Conservation (phyloP, 1,284 basidiomycete genomes). For the Boletus mariae region DNA sequence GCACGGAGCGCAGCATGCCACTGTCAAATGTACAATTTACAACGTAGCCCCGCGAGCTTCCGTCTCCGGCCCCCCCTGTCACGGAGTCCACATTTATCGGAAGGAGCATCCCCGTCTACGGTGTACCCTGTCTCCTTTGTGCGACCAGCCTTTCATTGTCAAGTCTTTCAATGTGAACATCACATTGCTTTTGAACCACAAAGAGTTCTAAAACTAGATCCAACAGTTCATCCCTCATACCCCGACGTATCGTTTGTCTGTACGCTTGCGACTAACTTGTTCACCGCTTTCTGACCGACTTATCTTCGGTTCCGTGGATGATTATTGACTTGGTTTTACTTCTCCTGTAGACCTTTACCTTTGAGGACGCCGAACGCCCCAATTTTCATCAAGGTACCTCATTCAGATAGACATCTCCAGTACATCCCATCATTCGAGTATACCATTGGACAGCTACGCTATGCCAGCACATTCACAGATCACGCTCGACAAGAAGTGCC, state of each 20-base stretch:
- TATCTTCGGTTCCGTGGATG: not conserved
- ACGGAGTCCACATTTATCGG: slow-evolving; percentile 21
- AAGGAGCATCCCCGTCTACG: not conserved
- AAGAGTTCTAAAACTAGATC: slow-evolving; percentile 12
- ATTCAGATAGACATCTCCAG: not conserved
- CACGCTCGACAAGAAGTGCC: slow-evolving; percentile 1
- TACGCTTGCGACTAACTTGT: slow-evolving; percentile 7
- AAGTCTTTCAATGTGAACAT: slow-evolving; percentile 3
- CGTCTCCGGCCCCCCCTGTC: slow-evolving; percentile 31
- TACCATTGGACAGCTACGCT: not conserved
- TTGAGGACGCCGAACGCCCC: not conserved
- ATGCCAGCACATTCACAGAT: slow-evolving; percentile 11
- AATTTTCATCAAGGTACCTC: not conserved
- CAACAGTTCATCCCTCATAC: not conserved
- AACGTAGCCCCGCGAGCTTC: slow-evolving; percentile 34
- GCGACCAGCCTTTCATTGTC: slow-evolving; percentile 17
- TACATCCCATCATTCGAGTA: not conserved
- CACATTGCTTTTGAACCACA: slow-evolving; percentile 1
- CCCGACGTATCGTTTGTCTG: slow-evolving; percentile 12
- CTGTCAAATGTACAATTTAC: slow-evolving; percentile 4
- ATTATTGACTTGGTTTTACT: not conserved
- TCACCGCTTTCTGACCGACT: slow-evolving; percentile 2
- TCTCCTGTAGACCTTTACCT: not conserved
- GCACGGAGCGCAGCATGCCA: slow-evolving; percentile 4
- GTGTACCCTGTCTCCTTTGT: slow-evolving; percentile 18